phyloP scores from a whole-genome alignment of 2,329 filamentous ascomycete genomes.

The Diaporthe destruens region DNA sequence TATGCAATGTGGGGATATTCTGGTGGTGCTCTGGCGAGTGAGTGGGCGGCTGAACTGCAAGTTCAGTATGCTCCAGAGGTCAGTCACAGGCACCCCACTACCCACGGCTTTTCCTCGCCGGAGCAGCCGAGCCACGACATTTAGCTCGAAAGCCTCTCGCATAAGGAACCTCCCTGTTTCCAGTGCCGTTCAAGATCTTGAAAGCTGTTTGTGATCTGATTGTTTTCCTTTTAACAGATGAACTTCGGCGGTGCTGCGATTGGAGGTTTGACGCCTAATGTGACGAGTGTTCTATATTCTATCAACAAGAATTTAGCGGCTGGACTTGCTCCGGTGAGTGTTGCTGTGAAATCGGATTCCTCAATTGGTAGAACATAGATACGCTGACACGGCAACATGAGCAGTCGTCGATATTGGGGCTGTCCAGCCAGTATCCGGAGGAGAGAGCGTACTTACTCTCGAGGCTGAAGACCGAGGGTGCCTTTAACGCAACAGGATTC shows the following conservation, averaged over 20 bases:
- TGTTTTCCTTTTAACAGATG: constrained; percentile 45
- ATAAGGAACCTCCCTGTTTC: too few species aligned
- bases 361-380: constrained; percentile 42
- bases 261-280: constrained; percentile 60
- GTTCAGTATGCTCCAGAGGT: constrained; percentile 64
- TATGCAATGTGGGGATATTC: constrained; percentile 67
- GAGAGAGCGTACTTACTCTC: constrained; percentile 46
- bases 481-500: constrained; percentile 45
- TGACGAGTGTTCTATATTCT: constrained; percentile 51
- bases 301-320: constrained; percentile 48
- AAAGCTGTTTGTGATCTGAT: neutral
- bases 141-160: neutral
- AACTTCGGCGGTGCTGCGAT: constrained; percentile 61
- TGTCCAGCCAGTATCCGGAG: constrained; percentile 51
- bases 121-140: neutral
- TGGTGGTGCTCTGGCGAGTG: constrained; percentile 64
- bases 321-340: constrained; percentile 31
- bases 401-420: constrained; percentile 46
- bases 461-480: constrained; percentile 43
- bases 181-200: neutral
- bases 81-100: neutral
- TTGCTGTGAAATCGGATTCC: too few species aligned
- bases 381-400: neutral
- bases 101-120: neutral
- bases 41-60: constrained; percentile 66